Evolutionary conservation across 2,329 filamentous ascomycete genomes (phyloP).

Genomic region (Neonectria magnoliae): DNA sequence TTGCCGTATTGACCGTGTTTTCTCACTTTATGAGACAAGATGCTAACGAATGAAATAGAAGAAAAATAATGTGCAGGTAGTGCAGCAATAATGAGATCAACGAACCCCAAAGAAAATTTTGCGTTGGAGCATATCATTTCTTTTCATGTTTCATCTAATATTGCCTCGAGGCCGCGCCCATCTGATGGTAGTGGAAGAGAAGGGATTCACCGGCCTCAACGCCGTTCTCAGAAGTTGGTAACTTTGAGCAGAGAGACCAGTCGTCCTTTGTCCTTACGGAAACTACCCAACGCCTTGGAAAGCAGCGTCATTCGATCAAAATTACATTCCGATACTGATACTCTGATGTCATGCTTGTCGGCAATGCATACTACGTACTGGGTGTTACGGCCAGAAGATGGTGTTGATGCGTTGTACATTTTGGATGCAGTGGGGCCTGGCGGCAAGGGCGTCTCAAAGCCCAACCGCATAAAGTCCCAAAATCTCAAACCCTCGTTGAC

Average conservation of each 20-base stretch:
- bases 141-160: conserved; percentile 1
- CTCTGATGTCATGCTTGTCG: conserved; percentile 23
- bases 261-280: neutral
- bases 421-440: conserved; percentile 50
- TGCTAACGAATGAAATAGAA: conserved; percentile 64
- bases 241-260: neutral
- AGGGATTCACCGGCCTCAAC: neutral
- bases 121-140: neutral
- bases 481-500: conserved; percentile 29
- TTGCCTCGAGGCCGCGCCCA: neutral
- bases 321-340: conserved; percentile 2
- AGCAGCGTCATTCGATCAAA: conserved; percentile 8
- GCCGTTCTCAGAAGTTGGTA: neutral
- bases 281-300: conserved; percentile 6
- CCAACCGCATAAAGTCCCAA: conserved; percentile 54
- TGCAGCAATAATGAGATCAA: conserved; percentile 69
- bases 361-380: conserved; percentile 16
- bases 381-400: conserved; percentile 36
- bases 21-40: neutral
- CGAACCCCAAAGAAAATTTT: conserved; percentile 28
- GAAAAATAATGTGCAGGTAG: conserved; percentile 89
- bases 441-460: conserved; percentile 58
- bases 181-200: conserved; percentile 8
- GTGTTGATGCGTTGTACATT: conserved; percentile 61
- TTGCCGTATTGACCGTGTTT: neutral